Conservation (phyloP, 352 stramenopile species). For the Phytopythium mirpurense region DNA sequence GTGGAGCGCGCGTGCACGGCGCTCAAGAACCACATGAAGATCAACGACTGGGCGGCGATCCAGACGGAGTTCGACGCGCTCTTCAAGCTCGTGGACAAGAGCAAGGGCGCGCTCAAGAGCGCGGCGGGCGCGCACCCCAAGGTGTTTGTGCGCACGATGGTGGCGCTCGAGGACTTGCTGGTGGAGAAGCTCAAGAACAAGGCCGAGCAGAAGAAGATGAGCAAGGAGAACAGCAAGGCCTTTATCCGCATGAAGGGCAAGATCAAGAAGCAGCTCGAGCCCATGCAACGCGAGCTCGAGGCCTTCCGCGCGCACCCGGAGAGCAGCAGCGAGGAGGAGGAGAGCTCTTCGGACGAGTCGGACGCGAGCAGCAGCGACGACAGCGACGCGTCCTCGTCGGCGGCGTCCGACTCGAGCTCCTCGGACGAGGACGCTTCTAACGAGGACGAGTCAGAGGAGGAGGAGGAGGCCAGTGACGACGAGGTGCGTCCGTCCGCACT, state of each 20-base stretch:
- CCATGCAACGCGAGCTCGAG: conserved; percentile 84
- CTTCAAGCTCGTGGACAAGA: conserved; percentile 88
- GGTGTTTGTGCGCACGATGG: conserved; percentile 92
- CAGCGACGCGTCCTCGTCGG: conserved; percentile 10
- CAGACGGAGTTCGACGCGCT: conserved; percentile 94
- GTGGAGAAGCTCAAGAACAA: conserved; percentile 93
- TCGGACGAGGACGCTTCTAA: conserved; percentile 22
- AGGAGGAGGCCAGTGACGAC: conserved; percentile 9
- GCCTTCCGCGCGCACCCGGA: conserved; percentile 90
- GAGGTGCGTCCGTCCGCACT: not conserved
- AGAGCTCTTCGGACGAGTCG: conserved; percentile 31
- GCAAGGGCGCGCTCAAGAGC: conserved; percentile 78
- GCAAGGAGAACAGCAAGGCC: conserved; percentile 93
- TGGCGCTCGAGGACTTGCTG: conserved; percentile 92
- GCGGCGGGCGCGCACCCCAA: conserved; percentile 77
- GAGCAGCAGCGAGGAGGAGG: conserved; percentile 61
- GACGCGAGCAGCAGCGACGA: conserved; percentile 36
- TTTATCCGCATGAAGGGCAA: conserved; percentile 98
- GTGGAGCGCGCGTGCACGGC: conserved; percentile 60
- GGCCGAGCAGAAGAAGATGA: conserved; percentile 96
- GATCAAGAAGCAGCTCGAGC: conserved; percentile 95
- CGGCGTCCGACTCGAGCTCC: conserved; percentile 16
- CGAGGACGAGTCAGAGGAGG: conserved; percentile 15
- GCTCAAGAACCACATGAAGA: conserved; percentile 93
- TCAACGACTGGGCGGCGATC: conserved; percentile 94